Evolutionary conservation across 2,329 filamentous ascomycete species (phyloP).

Genomic region (Cercospora sojina): DNA sequence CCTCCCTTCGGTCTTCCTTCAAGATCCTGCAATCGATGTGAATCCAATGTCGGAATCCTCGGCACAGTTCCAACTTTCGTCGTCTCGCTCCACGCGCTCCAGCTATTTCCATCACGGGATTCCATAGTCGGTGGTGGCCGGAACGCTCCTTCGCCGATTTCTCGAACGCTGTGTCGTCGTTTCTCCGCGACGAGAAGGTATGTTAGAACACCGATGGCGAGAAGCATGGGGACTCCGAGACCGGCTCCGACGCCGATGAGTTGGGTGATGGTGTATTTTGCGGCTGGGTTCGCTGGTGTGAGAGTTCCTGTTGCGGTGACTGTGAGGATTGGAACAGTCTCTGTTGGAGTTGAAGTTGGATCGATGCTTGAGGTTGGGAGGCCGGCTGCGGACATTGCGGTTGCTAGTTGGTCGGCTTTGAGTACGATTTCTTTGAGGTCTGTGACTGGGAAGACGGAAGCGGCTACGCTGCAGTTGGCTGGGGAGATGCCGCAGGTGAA

Average conservation of each 20-base stretch:
- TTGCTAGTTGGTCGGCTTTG: slow-evolving; percentile 9
- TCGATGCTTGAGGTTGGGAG: slow-evolving; percentile 1
- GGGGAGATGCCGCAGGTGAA: slow-evolving; percentile 18
- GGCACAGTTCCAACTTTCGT: not conserved
- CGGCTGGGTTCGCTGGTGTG: not conserved
- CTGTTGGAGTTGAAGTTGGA: not conserved
- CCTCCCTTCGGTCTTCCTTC: not conserved
- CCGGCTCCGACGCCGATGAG: slow-evolving; percentile 11
- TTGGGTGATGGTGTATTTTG: slow-evolving; percentile 4
- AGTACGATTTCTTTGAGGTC: slow-evolving; percentile 8
- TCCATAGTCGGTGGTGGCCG: not conserved
- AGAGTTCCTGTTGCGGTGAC: slow-evolving; percentile 8
- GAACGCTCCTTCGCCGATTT: slow-evolving; percentile 9
- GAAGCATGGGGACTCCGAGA: slow-evolving; percentile 9
- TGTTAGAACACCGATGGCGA: slow-evolving; percentile 9
- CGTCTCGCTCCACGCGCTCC: slow-evolving; percentile 14
- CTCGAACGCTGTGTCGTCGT: not conserved
- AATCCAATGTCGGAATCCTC: not conserved
- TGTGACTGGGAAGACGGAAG: slow-evolving; percentile 9
- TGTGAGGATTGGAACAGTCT: slow-evolving; percentile 9
- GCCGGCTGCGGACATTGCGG: slow-evolving; percentile 11
- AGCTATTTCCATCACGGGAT: slow-evolving; percentile 11
- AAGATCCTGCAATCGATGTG: not conserved
- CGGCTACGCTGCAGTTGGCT: slow-evolving; percentile 8
- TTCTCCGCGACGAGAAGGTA: slow-evolving; percentile 13